phyloP scores from a whole-genome alignment of 164 flowering plant species.

The Macadamia tetraphylla region DNA sequence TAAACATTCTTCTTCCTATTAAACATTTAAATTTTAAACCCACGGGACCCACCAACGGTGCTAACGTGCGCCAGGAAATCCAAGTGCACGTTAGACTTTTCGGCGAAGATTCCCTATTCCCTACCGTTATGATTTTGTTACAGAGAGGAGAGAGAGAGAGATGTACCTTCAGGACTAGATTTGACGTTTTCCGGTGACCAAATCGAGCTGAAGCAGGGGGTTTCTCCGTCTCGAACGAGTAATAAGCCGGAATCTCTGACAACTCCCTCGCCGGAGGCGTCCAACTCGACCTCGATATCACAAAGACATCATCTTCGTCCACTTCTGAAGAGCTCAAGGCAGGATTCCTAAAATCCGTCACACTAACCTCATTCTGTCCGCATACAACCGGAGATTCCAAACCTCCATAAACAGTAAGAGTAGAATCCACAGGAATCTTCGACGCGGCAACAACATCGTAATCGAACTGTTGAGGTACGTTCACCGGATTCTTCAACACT shows the following conservation, averaged over 20 bases:
- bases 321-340: not conserved
- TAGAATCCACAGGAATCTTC: slow-evolving; percentile 2
- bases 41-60: no score
- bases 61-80: no score
- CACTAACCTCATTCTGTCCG: not conserved
- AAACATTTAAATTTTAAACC: no score
- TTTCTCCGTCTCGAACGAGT: slow-evolving; percentile 27
- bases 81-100: no score
- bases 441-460: not conserved
- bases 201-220: slow-evolving; percentile 57
- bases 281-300: slow-evolving; percentile 24
- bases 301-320: slow-evolving; percentile 27
- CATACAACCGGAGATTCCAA: not conserved
- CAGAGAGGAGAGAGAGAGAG: not conserved
- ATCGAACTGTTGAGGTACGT: slow-evolving; percentile 1
- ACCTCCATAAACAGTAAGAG: slow-evolving; percentile 5
- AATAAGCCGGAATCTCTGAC: slow-evolving; percentile 19
- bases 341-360: not conserved
- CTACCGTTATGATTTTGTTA: no score
- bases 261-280: slow-evolving; percentile 24
- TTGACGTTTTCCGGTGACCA: slow-evolving; percentile 47
- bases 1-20: no score
- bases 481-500: slow-evolving; percentile 1
- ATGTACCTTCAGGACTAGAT: slow-evolving; percentile 67
- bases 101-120: no score